These are phyloP conservation scores for Kalaharituber pfeilii DNA, from an alignment of 2,329 filamentous ascomycete species.

Conservation along the genomic window DNA sequence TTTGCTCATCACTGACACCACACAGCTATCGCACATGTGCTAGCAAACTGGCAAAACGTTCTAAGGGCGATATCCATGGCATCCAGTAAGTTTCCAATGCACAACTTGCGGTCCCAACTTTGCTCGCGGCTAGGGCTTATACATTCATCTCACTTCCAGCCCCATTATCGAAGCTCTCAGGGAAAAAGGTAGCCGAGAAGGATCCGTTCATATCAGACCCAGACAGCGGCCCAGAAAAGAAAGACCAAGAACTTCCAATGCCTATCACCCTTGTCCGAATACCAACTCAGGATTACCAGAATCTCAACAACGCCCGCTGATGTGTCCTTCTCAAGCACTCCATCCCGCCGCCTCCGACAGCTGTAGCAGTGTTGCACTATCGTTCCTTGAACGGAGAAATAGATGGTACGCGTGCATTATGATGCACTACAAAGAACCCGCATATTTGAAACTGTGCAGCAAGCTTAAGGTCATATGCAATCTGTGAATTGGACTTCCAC, in stretches of 20 bases:
- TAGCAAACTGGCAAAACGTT: slow-evolving; percentile 79
- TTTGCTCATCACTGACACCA: slow-evolving; percentile 10
- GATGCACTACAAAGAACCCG: too few species aligned
- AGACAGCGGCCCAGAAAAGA: slow-evolving; percentile 30
- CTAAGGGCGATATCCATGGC: slow-evolving; percentile 74
- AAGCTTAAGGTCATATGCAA: too few species aligned
- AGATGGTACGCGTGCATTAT: too few species aligned
- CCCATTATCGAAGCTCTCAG: slow-evolving; percentile 46
- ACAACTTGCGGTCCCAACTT: slow-evolving; percentile 2
- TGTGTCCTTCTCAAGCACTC: too few species aligned
- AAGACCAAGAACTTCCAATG: slow-evolving; percentile 33
- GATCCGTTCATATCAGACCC: slow-evolving; percentile 22
- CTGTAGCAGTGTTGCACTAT: too few species aligned
- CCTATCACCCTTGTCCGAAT: slow-evolving; percentile 74
- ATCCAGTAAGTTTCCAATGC: slow-evolving; percentile 41
- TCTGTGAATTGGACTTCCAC: too few species aligned
- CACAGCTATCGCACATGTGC: slow-evolving; percentile 61
- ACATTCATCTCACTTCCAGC: slow-evolving; percentile 34
- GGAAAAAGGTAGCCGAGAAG: slow-evolving; percentile 29
- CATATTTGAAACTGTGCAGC: too few species aligned
- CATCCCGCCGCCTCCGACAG: too few species aligned
- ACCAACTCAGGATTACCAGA: slow-evolving; percentile 50
- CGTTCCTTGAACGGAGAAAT: too few species aligned
- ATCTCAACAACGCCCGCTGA: neutral
- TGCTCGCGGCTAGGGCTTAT: too few species aligned